Evolutionary conservation across 495 filamentous ascomycete species (phyloP).

Genomic region (Pyrenula massariospora): DNA sequence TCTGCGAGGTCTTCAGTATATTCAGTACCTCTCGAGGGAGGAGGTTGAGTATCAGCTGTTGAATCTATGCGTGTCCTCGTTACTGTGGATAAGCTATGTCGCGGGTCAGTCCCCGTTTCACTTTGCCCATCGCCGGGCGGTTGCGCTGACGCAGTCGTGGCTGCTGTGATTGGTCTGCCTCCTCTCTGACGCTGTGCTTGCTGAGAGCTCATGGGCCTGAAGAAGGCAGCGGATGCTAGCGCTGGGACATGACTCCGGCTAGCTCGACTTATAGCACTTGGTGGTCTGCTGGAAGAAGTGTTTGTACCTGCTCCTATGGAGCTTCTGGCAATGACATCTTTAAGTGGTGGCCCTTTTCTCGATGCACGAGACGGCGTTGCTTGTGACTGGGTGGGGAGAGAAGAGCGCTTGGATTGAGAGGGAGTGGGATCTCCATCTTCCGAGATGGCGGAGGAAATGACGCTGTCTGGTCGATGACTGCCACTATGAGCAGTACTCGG

Average conservation of each 20-base stretch:
- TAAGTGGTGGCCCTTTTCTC: slow-evolving; percentile 31
- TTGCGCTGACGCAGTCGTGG: slow-evolving; percentile 25
- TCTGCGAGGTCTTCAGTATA: slow-evolving; percentile 57
- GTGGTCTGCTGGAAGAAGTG: slow-evolving; percentile 37
- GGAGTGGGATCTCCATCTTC: slow-evolving; percentile 36
- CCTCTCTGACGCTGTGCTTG: slow-evolving; percentile 83
- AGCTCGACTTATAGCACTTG: slow-evolving; percentile 58
- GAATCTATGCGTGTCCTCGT: slow-evolving; percentile 2
- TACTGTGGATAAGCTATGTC: not conserved
- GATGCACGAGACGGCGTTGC: slow-evolving; percentile 26
- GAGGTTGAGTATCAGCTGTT: slow-evolving; percentile 44
- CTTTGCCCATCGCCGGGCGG: slow-evolving; percentile 31
- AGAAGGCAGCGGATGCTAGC: slow-evolving; percentile 81
- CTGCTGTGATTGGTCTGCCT: slow-evolving; percentile 36
- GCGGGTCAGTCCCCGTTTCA: slow-evolving; percentile 15
- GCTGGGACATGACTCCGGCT: slow-evolving; percentile 84
- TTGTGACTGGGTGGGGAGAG: slow-evolving; percentile 25
- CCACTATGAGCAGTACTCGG: not conserved
- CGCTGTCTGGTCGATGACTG: slow-evolving; percentile 33
- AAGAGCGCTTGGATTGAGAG: slow-evolving; percentile 24
- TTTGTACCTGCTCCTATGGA: slow-evolving; percentile 19
- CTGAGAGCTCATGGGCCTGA: slow-evolving; percentile 93
- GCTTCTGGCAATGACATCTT: slow-evolving; percentile 12
- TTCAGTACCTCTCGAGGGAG: slow-evolving; percentile 69
- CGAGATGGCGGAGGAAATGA: slow-evolving; percentile 53